These are phyloP conservation scores for Mantamonas sphyraenae DNA, from an alignment of 78 protist species.

Conservation along the genomic window DNA sequence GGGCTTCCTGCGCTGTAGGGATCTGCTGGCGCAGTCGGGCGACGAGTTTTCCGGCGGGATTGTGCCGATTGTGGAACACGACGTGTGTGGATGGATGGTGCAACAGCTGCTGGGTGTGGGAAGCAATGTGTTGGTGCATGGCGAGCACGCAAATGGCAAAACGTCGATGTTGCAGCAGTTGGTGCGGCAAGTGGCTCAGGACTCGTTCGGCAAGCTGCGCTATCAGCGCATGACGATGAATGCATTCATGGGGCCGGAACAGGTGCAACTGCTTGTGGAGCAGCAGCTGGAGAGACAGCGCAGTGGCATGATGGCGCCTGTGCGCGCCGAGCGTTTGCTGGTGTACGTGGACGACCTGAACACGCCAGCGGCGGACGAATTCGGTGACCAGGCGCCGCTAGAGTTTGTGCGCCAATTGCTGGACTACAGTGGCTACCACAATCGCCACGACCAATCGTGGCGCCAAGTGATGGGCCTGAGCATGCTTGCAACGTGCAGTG, in stretches of 20 bases:
- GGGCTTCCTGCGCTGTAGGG: no score
- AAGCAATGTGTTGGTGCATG: no score
- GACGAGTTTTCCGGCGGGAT: no score
- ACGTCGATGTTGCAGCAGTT: no score
- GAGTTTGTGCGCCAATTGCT: conserved; percentile 79
- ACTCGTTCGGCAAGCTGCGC: background rate
- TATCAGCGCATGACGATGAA: background rate
- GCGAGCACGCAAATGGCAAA: no score
- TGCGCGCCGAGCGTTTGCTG: conserved; percentile 35
- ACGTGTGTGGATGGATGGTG: no score
- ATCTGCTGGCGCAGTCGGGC: no score
- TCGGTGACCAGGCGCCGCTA: conserved; percentile 84
- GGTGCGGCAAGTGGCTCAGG: background rate
- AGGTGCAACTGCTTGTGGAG: conserved; percentile 55
- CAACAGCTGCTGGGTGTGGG: no score
- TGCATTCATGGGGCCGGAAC: no score
- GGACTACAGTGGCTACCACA: conserved; percentile 82
- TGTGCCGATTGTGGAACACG: no score
- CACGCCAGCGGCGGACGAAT: conserved; percentile 70
- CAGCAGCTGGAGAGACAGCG: conserved; percentile 59
- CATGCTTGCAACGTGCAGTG: no score
- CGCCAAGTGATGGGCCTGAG: conserved; percentile 87
- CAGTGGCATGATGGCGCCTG: conserved; percentile 60
- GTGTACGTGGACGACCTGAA: conserved; percentile 85
- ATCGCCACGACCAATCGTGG: conserved; percentile 74